These are phyloP conservation scores for Cystofilobasidium macerans DNA, from an alignment of 768 basidiomycete species.

Conservation along the genomic window DNA sequence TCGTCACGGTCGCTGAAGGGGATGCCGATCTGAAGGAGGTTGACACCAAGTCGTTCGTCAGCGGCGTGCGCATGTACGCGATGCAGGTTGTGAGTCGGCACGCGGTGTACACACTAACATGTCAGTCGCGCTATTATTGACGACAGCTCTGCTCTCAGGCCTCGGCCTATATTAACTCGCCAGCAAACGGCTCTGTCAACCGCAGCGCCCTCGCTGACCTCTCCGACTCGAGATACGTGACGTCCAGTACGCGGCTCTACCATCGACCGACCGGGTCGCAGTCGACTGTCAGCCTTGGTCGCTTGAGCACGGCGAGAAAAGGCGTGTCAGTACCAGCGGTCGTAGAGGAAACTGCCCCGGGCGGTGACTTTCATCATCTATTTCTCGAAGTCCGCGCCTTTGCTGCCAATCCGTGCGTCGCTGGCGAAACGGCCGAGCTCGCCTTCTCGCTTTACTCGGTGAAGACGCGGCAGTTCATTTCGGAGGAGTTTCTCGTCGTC, in stretches of 20 bases:
- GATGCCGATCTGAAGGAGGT: constrained; percentile 53
- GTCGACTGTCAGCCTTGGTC: not conserved
- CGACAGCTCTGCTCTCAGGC: not conserved
- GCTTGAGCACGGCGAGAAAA: not conserved
- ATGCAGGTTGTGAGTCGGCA: constrained; percentile 51
- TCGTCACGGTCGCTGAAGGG: constrained; percentile 74
- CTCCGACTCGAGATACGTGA: not conserved
- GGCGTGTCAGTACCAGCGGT: not conserved
- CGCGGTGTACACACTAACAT: not conserved
- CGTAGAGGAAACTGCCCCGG: constrained; percentile 26
- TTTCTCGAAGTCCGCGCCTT: constrained; percentile 85
- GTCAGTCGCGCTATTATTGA: not conserved
- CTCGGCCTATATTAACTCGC: constrained; percentile 53
- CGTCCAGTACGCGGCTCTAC: not conserved
- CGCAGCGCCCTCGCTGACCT: not conserved
- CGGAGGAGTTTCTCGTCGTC: constrained; percentile 81
- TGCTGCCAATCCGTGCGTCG: constrained; percentile 75
- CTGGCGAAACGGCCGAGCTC: constrained; percentile 86
- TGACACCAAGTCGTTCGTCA: constrained; percentile 73
- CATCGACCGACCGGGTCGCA: not conserved
- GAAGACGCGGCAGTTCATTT: constrained; percentile 63
- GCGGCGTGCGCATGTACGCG: constrained; percentile 79
- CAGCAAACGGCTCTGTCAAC: not conserved
- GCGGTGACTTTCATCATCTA: constrained; percentile 71
- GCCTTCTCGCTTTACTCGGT: constrained; percentile 88